Base-by-base conservation (phyloP, 2,329 filamentous ascomycete genomes). In the Xylariaceae sp. region DNA sequence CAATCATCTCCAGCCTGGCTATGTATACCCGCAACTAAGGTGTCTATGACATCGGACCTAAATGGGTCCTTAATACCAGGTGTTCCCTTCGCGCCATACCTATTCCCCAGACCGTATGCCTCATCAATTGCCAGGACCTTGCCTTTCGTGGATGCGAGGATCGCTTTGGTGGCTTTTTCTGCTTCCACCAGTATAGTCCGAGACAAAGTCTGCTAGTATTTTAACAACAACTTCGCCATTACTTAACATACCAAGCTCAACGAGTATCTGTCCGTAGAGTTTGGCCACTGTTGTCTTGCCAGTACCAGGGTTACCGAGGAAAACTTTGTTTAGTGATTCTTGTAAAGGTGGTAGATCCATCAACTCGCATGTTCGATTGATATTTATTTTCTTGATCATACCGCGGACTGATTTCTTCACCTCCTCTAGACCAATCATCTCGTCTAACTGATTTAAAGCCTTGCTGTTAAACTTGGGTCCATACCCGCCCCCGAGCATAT, bases 21-120 rank as follows among this genome's bases (percentile, higher is more conserved):
- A 53, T 91, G 87, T 0, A 91, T 81, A 58, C 89, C 84, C 0
- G 86, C 84, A 0, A 91, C 88, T 6, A 91, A 83, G 0, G 86
- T 91, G 60, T 91, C 88, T 2, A 91, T 78, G 1, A 90, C 85
- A 0, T 82, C 85, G 0, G 76, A 80, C 65, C 82, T 86, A n/a
- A n/a, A n/a, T n/a, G 47, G 29, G 23, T 50, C 48, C 3, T 32
- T 55, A 59, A 21, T 59, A 59, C 0, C 56, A 64, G 11, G 59
- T 63, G 3, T 64, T 64, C 18, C 66, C 49, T 50, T 72, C 74
- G 42, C 36, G 9, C 43, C 36, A 6, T 26, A 13, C 32, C 30
- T 47, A 33, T 13, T 42, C 8, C 42, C 36, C 0, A 86, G 72
- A 63, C 78, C 78, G 54, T 86, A 86, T 2, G 83, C 83, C 64